These are phyloP conservation scores for Ascodesmis nigricans DNA, from an alignment of 495 filamentous ascomycete species.

Conservation along the genomic window DNA sequence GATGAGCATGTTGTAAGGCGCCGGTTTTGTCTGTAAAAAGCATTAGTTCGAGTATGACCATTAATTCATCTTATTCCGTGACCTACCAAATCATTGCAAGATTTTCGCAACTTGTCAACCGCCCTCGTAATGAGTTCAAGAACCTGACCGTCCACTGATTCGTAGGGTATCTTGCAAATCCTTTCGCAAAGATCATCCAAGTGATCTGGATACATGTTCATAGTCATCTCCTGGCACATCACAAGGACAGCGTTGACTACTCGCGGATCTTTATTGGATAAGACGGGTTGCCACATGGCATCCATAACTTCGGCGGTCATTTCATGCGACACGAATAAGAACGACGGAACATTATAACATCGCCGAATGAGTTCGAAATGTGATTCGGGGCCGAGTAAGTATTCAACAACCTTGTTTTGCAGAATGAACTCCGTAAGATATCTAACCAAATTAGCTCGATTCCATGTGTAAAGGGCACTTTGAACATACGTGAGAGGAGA, in stretches of 20 bases:
- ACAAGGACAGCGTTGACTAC: constrained; percentile 54
- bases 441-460: constrained; percentile 2
- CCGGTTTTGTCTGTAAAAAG: too few relatives aligned
- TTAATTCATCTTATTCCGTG: too few relatives aligned
- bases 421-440: constrained; percentile 46
- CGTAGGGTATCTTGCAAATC: constrained; percentile 39
- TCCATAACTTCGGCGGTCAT: constrained; percentile 56
- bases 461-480: background rate
- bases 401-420: constrained; percentile 46
- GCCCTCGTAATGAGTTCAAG: too few relatives aligned
- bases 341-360: constrained; percentile 65
- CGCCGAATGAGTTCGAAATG: constrained; percentile 72
- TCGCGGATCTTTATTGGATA: constrained; percentile 62
- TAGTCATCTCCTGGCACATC: constrained; percentile 49
- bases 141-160: too few relatives aligned
- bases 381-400: constrained; percentile 75
- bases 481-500: constrained; percentile 9
- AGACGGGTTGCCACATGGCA: constrained; percentile 63
- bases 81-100: too few relatives aligned
- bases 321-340: constrained; percentile 57
- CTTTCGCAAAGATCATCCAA: constrained; percentile 58
- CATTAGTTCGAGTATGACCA: too few relatives aligned
- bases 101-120: too few relatives aligned
- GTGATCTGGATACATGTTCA: constrained; percentile 32
- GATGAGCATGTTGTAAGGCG: constrained; percentile 19